Base-by-base conservation (phyloP, 2,329 filamentous ascomycete species). In the Corynespora cassiicola region DNA sequence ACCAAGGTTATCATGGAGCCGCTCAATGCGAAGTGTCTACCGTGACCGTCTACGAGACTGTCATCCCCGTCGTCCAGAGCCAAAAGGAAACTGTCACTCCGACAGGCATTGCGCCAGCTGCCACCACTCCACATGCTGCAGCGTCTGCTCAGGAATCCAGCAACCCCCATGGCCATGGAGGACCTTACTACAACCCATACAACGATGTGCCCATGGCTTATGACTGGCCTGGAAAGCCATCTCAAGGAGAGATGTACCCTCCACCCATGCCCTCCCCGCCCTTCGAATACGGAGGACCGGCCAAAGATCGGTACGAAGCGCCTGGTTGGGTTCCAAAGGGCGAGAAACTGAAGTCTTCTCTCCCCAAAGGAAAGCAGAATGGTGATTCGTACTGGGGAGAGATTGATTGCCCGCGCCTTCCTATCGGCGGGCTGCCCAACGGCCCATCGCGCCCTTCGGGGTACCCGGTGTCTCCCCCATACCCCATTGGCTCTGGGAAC, bases 171-270 rank as follows among this genome's bases (percentile, higher is more conserved):
- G 58, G 51, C n/a, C 59, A 62, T 16, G 59, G 59, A 15, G 61
- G 61, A 7, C 57, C 54, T 1, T 61, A 62, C 24, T 47, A 57
- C 29, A 65, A 65, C 24, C 55, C 59, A 4, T 62, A 63, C 39
- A 60, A 65, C 30, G 51, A 54, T 26, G 24, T 52, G 11, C 51
- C 55, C 2, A 46, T 58, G 3, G 56, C 58, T 5, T 57, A 47
- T 28, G 25, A 40, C 6, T 65, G 58, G 56, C 61, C 61, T 1
- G 60, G 60, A 5, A 43, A 41, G 19, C 60, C 57, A 7, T 42
- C 50, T 9, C 10, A 49, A 4, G 58, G 54, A 3, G 33, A 60
- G 30, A 43, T 24, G 4, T 47, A 49, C 10, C 27, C 51, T 27
- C 48, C 41, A 31, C 53, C 52, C 12, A 42, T 32, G 27, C 59